Percentiles rank a stretch among this genome's conserved stretches.
phyloP scores from a whole-genome alignment of 2,329 filamentous ascomycete genomes.

The Orbilia oligospora region DNA sequence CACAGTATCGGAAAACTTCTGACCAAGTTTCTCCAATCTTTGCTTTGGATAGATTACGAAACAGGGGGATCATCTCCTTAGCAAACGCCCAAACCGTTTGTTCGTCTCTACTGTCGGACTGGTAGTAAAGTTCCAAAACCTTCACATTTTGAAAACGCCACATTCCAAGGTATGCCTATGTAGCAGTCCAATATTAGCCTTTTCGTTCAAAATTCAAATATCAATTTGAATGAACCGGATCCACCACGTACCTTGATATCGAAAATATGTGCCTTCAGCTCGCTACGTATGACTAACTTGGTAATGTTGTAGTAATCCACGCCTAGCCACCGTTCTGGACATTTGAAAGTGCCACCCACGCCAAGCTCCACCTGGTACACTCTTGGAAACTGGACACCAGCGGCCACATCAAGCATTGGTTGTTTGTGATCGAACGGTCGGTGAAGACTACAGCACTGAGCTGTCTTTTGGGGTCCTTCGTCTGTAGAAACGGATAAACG shows the following conservation, averaged over 20 bases:
- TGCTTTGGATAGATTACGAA: constrained; percentile 20
- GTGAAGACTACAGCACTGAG: constrained; percentile 27
- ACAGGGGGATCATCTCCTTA: constrained; percentile 7
- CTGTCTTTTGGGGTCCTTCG: neutral
- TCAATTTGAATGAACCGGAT: neutral
- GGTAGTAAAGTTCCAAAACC: constrained; percentile 26
- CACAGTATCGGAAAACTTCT: constrained; percentile 28
- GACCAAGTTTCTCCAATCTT: constrained; percentile 36
- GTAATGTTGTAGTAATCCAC: constrained; percentile 33
- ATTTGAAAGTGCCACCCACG: constrained; percentile 15
- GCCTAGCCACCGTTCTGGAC: constrained; percentile 36
- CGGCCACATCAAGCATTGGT: constrained; percentile 23
- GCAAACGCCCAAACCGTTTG: constrained; percentile 19
- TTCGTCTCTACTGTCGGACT: constrained; percentile 25
- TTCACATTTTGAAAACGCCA: constrained; percentile 34
- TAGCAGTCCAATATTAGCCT: neutral
- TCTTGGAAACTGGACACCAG: constrained; percentile 32
- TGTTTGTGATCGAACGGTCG: constrained; percentile 1
- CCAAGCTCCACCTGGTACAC: constrained; percentile 36
- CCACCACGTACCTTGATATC: constrained; percentile 34
- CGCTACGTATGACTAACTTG: constrained; percentile 19
- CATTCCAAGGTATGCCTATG: constrained; percentile 29
- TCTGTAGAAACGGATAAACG: constrained; percentile 11
- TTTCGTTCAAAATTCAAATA: neutral
- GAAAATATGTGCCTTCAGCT: constrained; percentile 21